Conservation (phyloP, 2,329 filamentous ascomycete genomes). For the Penicillium paneum region DNA sequence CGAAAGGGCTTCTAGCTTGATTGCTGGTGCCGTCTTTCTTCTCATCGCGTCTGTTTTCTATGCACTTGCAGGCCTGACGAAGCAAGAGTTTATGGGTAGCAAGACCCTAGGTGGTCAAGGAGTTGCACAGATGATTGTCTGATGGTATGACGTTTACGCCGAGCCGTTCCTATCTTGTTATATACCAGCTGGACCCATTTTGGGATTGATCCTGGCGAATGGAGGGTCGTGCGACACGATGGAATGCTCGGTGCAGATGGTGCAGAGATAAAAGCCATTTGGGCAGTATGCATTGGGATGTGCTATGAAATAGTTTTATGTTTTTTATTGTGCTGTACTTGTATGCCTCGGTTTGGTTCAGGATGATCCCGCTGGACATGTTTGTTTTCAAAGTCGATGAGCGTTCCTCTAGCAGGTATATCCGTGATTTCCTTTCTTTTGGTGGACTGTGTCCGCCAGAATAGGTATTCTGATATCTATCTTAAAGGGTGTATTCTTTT, state of each 20-base stretch:
- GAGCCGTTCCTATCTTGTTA: conserved; percentile 1
- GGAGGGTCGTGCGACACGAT: conserved; percentile 14
- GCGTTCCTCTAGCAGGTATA: conserved; percentile 9
- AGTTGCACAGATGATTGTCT: conserved; percentile 97
- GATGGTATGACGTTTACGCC: conserved; percentile 8
- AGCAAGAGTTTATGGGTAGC: conserved; percentile 58
- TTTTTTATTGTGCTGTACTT: conserved; percentile 21
- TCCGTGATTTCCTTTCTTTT: not conserved
- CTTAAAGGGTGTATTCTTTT: not conserved
- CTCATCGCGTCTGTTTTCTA: conserved; percentile 78
- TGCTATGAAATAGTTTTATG: conserved; percentile 19
- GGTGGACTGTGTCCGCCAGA: not conserved
- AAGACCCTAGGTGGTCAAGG: conserved; percentile 94
- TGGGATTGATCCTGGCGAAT: conserved; percentile 1
- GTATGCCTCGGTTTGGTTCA: conserved; percentile 15
- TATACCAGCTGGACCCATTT: not conserved
- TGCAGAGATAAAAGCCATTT: conserved; percentile 11
- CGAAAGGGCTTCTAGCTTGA: conserved; percentile 63
- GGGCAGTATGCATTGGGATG: conserved; percentile 22
- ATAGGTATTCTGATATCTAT: conserved; percentile 1
- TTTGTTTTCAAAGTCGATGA: conserved; percentile 10
- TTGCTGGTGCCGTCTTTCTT: conserved; percentile 81
- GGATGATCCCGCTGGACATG: conserved; percentile 5
- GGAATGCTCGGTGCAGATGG: conserved; percentile 20
- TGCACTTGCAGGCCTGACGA: conserved; percentile 44